Conservation (phyloP, 345 rosid species). For the Dimocarpus longan region DNA sequence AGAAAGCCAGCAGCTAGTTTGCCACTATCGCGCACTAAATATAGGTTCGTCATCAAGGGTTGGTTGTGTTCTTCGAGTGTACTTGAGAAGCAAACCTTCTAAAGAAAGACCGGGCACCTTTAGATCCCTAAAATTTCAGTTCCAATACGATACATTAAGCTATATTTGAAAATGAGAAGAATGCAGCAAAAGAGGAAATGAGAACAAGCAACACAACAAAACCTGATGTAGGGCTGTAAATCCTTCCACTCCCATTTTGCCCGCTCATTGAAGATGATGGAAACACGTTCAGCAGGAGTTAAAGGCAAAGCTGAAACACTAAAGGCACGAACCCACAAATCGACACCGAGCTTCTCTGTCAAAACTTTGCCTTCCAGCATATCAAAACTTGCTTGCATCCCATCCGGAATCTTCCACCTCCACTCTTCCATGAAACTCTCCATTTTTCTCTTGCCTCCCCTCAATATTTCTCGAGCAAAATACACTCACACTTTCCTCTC, state of each 20-base stretch:
- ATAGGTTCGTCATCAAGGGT: constrained; percentile 66
- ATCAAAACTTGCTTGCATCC: constrained; percentile 62
- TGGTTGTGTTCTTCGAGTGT: constrained; percentile 77
- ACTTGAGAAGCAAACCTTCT: constrained; percentile 85
- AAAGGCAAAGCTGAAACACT: constrained; percentile 72
- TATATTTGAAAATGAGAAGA: background rate
- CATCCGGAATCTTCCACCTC: constrained; percentile 63
- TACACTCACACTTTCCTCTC: constrained; percentile 73
- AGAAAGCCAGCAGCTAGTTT: background rate
- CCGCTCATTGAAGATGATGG: constrained; percentile 66
- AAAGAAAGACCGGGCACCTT: constrained; percentile 78
- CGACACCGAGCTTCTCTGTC: constrained; percentile 78
- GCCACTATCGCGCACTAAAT: constrained; percentile 64
- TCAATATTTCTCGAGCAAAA: constrained; percentile 65
- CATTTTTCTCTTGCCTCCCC: constrained; percentile 62
- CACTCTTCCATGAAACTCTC: constrained; percentile 73
- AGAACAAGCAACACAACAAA: background rate
- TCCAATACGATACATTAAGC: background rate
- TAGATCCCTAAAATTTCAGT: constrained; percentile 64
- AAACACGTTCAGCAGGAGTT: constrained; percentile 72
- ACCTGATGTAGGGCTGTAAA: constrained; percentile 87
- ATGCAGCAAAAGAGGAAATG: background rate
- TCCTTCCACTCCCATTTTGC: constrained; percentile 93
- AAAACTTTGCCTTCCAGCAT: constrained; percentile 92
- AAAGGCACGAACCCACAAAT: constrained; percentile 67